Percentiles rank a stretch among this genome's conserved stretches.
phyloP scores from a whole-genome alignment of 2,329 filamentous ascomycete species.

The Rhinocladiella similis region DNA sequence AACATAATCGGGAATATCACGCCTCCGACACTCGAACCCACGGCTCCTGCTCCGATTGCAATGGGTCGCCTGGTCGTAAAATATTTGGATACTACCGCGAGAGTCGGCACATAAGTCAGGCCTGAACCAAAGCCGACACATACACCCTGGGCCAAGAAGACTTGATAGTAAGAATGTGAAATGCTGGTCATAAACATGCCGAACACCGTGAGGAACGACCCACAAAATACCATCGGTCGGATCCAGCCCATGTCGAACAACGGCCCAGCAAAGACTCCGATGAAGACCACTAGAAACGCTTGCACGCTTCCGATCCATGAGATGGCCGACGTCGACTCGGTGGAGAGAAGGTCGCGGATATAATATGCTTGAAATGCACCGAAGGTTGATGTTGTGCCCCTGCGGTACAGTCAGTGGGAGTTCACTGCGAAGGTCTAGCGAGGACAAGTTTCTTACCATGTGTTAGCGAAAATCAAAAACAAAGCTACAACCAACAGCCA shows the following conservation, averaged over 20 bases:
- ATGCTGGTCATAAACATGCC: constrained; percentile 60
- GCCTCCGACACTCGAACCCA: constrained; percentile 57
- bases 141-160: constrained; percentile 55
- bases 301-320: constrained; percentile 47
- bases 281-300: constrained; percentile 40
- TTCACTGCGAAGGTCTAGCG: not conserved
- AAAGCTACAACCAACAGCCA: constrained; percentile 27
- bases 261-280: constrained; percentile 43
- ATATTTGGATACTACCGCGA: constrained; percentile 29
- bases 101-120: constrained; percentile 49
- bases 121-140: constrained; percentile 53
- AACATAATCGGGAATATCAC: constrained; percentile 65
- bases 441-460: constrained; percentile 13
- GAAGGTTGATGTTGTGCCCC: constrained; percentile 29
- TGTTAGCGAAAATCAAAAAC: constrained; percentile 30
- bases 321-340: constrained; percentile 38
- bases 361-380: constrained; percentile 31
- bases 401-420: not conserved
- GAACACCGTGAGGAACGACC: constrained; percentile 54
- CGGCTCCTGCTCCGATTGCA: constrained; percentile 55
- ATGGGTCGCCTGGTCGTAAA: constrained; percentile 47
- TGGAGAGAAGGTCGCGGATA: constrained; percentile 18
- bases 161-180: constrained; percentile 55
- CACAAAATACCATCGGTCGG: constrained; percentile 35
- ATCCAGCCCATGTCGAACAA: constrained; percentile 45